Base-by-base conservation (phyloP, 2,329 filamentous ascomycete species). In the Fusarium tanahbumbuense region DNA sequence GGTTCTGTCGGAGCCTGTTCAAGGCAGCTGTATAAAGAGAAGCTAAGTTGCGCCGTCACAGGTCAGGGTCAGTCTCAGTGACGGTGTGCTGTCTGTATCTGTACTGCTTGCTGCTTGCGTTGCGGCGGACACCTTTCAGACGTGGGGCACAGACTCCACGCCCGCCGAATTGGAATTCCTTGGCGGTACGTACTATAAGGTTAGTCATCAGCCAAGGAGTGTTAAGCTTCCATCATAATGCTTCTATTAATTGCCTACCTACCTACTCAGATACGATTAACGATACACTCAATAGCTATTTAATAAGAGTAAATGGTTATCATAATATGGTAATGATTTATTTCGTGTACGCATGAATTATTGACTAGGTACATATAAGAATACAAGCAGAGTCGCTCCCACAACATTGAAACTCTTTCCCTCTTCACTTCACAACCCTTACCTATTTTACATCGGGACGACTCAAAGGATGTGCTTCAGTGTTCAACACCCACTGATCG, bases 401-500 rank as follows among this genome's bases (percentile, higher is more conserved):
- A 70, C 47, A 60, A 32, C 28, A 34, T 56, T 46, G 34, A 41
- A 25, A 45, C 42, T 56, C 37, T 49, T 41, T 50, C 56, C 32
- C 64, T 27, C 46, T 32, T 37, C 16, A 50, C 48, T 30, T 41
- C 16, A 50, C 48, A 48, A 41, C 40, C 28, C 44, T 67, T 60
- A 72, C 54, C 65, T 61, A 72, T 60, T 71, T 55, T 61, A 56
- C 63, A 60, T 72, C 67, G 12, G 66, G 59, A 22, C 74, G 68
- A 34, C 64, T 72, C n/a, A 87, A 74, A 44, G 86, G 85, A 71
- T 88, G 86, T 22, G 85, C 86, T 77, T 87, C 86, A 3, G 86
- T 87, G 71, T 87, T 87, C 50, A 90, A 78, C 57, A 90, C 87
- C 84, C 86, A 90, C 60, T 87, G 82, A 77, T 91, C 89, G 70